Conservation (phyloP, 225 moss, liverwort and hornwort genomes). For the Marchantia polymorpha region DNA sequence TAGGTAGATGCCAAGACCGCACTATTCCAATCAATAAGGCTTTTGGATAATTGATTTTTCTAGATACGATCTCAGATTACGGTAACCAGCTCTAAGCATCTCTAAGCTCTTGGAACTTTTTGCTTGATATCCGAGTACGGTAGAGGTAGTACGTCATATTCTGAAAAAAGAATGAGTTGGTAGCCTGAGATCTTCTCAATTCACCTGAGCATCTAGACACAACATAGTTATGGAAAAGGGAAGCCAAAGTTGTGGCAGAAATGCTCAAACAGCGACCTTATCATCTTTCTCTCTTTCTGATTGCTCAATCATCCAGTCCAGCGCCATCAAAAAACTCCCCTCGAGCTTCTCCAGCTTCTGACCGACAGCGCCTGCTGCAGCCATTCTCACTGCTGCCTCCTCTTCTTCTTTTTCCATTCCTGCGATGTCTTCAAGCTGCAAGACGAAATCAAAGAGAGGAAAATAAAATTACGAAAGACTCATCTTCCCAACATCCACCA, state of each 20-base stretch:
- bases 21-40: too few species aligned
- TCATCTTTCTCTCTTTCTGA: conserved; percentile 74
- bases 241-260: conserved; percentile 39
- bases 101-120: neutral
- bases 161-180: conserved; percentile 1
- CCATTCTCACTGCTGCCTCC: conserved; percentile 86
- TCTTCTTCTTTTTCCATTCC: conserved; percentile 75
- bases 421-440: conserved; percentile 76
- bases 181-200: conserved; percentile 14
- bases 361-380: conserved; percentile 82
- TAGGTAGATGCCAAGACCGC: too few species aligned
- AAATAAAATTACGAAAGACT: neutral
- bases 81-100: too few species aligned
- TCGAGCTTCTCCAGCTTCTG: conserved; percentile 88
- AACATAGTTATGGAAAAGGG: conserved; percentile 31
- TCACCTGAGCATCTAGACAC: conserved; percentile 27
- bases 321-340: conserved; percentile 83
- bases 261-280: conserved; percentile 57
- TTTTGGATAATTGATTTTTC: too few species aligned
- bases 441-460: neutral
- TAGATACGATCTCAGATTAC: too few species aligned
- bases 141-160: neutral
- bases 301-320: conserved; percentile 88
- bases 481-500: neutral
- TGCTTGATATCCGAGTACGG: too few species aligned